Conservation (phyloP, 1,284 basidiomycete genomes). For the Ustilago tritici region DNA sequence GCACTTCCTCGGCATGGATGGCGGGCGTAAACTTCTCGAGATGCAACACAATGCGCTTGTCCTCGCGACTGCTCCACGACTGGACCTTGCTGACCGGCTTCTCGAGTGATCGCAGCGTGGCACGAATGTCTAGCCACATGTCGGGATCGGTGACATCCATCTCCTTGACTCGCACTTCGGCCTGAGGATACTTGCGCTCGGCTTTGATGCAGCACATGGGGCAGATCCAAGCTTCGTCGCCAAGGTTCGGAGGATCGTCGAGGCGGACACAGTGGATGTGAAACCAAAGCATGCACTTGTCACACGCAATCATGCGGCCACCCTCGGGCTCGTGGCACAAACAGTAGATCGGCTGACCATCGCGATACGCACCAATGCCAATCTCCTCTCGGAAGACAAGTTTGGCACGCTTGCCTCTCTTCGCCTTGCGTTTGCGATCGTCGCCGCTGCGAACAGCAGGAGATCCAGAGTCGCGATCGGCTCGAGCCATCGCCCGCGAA, state of each 20-base stretch:
- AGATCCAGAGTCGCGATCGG: constrained; percentile 35
- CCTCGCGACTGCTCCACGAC: constrained; percentile 52
- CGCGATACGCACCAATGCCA: constrained; percentile 43
- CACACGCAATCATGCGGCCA: constrained; percentile 67
- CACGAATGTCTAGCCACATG: constrained; percentile 65
- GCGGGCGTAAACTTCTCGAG: constrained; percentile 66
- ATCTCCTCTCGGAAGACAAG: constrained; percentile 67
- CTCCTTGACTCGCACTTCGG: constrained; percentile 66
- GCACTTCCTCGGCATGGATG: constrained; percentile 52
- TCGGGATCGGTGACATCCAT: constrained; percentile 55
- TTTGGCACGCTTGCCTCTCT: constrained; percentile 67
- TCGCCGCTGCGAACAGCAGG: constrained; percentile 35
- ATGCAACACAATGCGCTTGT: constrained; percentile 63
- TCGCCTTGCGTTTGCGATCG: constrained; percentile 51
- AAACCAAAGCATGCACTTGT: constrained; percentile 68
- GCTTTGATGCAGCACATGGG: constrained; percentile 69
- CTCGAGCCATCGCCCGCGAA: constrained; percentile 14
- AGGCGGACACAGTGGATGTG: constrained; percentile 66
- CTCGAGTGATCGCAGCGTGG: constrained; percentile 62
- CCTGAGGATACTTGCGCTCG: constrained; percentile 64
- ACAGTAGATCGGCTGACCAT: constrained; percentile 62
- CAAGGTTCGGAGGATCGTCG: constrained; percentile 51
- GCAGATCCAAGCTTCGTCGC: constrained; percentile 63
- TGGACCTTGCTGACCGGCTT: constrained; percentile 62
- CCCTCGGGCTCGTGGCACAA: constrained; percentile 63